Evolutionary conservation across 2,329 filamentous ascomycete genomes (phyloP), one percentile per base, ranked within the genome.

Genomic region (Chrysoporthe cubensis): DNA sequence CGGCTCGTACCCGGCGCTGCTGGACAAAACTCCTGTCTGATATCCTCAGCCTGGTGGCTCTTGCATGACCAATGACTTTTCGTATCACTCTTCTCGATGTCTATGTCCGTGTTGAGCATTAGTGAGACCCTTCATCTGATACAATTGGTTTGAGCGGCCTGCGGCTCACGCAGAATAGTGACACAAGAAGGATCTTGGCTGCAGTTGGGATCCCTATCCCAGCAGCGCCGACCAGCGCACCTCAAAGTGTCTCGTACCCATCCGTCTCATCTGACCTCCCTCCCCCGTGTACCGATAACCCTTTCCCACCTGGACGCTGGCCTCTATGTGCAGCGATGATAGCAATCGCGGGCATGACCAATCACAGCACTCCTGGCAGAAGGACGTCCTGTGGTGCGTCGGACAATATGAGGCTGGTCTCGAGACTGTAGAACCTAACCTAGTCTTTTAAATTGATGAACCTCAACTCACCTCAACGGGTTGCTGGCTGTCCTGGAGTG

Each of bases 301-400:
- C 58, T 60, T 60, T 60, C 58, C 40, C 58, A 26, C n/a, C 58
- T 44, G 21, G 2, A 34, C 21, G 58, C 7, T 34, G n/a, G 32
- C 42, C 46, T 13, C 7, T 61, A 8, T 48, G 37, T 43, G 37
- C 9, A 8, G 42, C 21, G 40, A 26, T 48, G 16, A n/a, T 9
- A 32, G 21, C 26, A 7, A 9, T 16, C n/a, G 18, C 9, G 57
- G 34, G 16, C 57, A 42, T 1, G 18, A 44, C 37, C 18, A 8
- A 40, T 18, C 13, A 37, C 14, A 43, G 9, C 18, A 11, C 9
- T 16, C 43, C 26, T 11, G 8, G 42, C 43, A 2, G 57, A 57
- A 50, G 59, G 26, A 48, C 26, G 3, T 37, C 8, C 59, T 48
- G 43, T 62, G 32, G 43, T 62, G 44, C 13, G 3, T 52, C 32